Percentiles rank a stretch among this genome's conserved stretches.
These are phyloP conservation scores for Ceratocystis ficicola DNA, from an alignment of 2,329 filamentous ascomycete species.

Conservation along the genomic window DNA sequence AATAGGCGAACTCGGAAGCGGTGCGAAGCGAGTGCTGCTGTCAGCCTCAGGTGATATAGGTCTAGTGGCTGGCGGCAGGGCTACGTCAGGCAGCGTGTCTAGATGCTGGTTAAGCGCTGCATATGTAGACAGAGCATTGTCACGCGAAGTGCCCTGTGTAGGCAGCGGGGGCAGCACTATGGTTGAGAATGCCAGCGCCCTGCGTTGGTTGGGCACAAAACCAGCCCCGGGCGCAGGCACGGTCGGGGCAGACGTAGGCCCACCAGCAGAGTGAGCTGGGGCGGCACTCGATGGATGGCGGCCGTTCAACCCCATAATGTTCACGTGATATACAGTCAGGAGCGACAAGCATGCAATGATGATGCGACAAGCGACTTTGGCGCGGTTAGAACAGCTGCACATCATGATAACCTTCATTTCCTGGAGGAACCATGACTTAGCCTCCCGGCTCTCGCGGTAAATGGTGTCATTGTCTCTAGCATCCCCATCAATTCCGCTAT, in stretches of 20 bases:
- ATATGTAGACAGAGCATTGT: not conserved
- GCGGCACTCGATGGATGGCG: not conserved
- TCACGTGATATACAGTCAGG: constrained; percentile 16
- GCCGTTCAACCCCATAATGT: constrained; percentile 10
- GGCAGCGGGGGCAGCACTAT: constrained; percentile 13
- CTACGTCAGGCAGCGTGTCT: not conserved
- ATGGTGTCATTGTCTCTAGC: not conserved
- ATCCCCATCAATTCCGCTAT: not conserved
- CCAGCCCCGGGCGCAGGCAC: not conserved
- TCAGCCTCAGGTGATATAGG: not conserved
- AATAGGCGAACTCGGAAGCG: not conserved
- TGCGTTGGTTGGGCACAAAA: not conserved
- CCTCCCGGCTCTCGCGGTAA: not conserved
- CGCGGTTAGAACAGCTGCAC: constrained; percentile 14
- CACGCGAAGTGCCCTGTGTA: not conserved
- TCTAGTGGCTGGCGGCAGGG: not conserved
- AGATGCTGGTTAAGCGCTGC: constrained; percentile 2
- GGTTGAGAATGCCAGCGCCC: constrained; percentile 9
- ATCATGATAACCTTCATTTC: constrained; percentile 9
- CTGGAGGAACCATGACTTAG: constrained; percentile 8
- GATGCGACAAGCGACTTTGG: not conserved
- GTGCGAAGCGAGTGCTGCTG: not conserved
- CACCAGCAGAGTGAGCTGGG: not conserved
- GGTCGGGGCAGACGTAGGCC: not conserved
- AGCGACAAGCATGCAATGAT: constrained; percentile 16